Evolutionary conservation across 768 basidiomycete genomes (phyloP), one percentile per base, ranked within the genome.

Genomic region (Hemileccinum impolitum): DNA sequence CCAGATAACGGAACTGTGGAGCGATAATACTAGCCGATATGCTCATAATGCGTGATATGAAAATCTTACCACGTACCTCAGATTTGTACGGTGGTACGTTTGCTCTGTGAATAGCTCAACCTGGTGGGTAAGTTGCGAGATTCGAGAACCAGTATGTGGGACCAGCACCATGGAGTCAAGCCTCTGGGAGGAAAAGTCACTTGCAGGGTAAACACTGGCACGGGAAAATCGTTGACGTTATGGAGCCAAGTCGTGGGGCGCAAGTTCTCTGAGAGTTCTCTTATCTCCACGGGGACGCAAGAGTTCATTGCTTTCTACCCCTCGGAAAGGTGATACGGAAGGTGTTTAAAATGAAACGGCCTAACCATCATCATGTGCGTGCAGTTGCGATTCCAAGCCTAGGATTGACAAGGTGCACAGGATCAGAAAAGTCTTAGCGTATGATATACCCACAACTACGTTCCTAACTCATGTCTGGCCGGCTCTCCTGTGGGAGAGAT

Each of bases 401-500:
- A 36, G 30, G 13, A 25, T 45, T 13, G 31, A 50, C 35, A 28
- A 6, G 6, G 21, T 47, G 51, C 28, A 40, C 17, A 26, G 31
- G 15, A 53, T 56, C 40, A 47, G 38, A 45, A 30, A 7, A 19
- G 28, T 42, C 26, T 39, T 31, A 26, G 39, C 21, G 26, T 39
- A 37, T 26, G 26, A 36, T 34, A 26, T 41, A 42, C 37, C 6
- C 44, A 49, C n/a, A 25, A 34, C 51, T 26, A 45, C 42, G 47
- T 44, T 46, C 6, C 50, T 61, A 66, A 26, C 25, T 52, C 39
- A 56, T 61, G 32, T 72, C 72, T 38, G 66, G 58, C 47, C 56
- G 58, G 46, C 47, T 76, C 12, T 82, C 80, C 30, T 64, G 61
- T 8, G 78, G 72, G 37, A 88, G 60, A 19, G 74, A 75, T 18